Conservation (phyloP, 2,329 filamentous ascomycete species). For the Aspergillus thermomutatus region DNA sequence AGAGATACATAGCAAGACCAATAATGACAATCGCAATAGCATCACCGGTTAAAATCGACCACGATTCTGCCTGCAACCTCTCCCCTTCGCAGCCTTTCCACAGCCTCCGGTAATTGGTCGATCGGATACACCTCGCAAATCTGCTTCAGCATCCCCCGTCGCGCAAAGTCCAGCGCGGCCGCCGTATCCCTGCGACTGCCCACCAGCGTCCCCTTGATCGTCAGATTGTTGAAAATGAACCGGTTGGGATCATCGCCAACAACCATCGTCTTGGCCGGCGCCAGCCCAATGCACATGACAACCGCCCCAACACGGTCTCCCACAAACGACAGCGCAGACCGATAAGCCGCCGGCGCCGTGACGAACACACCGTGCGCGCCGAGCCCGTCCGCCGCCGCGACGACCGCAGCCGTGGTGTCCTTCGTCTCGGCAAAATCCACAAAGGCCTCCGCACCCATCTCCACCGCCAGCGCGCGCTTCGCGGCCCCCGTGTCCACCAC, state of each 20-base stretch:
- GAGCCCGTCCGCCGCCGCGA: constrained; percentile 45
- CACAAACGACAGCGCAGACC: constrained; percentile 40
- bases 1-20: no score
- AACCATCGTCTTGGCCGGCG: constrained; percentile 16
- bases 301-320: constrained; percentile 44
- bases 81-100: constrained; percentile 48
- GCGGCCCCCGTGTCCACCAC: constrained; percentile 52
- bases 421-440: constrained; percentile 51
- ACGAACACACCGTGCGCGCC: constrained; percentile 48
- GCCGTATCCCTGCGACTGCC: constrained; percentile 34
- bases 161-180: constrained; percentile 43
- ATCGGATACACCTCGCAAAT: constrained; percentile 50
- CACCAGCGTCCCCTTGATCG: constrained; percentile 26
- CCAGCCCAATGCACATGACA: constrained; percentile 52
- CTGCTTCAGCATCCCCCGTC: constrained; percentile 48
- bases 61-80: constrained; percentile 53
- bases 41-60: constrained; percentile 48
- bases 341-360: constrained; percentile 39
- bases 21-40: no score
- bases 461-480: constrained; percentile 45
- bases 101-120: constrained; percentile 48
- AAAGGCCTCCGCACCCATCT: constrained; percentile 55
- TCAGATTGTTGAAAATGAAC: constrained; percentile 25
- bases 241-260: constrained; percentile 24
- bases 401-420: constrained; percentile 39